Base-by-base conservation (phyloP, 805 yeast species). In the Metschnikowia cerradonensis region DNA sequence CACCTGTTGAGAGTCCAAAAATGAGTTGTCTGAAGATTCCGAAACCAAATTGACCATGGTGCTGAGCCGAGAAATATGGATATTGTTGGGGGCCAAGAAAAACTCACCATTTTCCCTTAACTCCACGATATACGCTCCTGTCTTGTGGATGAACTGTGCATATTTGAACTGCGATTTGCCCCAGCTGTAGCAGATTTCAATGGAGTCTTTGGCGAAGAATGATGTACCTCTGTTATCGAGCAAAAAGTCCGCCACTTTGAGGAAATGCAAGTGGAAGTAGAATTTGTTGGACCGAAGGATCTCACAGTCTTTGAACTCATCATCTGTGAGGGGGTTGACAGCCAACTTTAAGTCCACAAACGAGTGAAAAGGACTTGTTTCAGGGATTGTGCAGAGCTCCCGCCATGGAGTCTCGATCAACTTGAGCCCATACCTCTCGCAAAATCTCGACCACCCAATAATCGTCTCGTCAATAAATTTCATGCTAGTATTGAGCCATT, bases 401-500 rank as follows among this genome's bases (percentile, higher is more conserved):
- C 81, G 81, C 86, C 96, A 88, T 0, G 99, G 98, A 0, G 91
- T 85, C 61, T 92, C 97, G 17, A 91, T 94, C 40, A 76, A 60
- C 48, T 70, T 73, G 53, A 94, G 74, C 0, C 97, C 97, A 61
- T 88, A 89, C 49, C 95, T 67, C 52, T 90, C 96, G 59, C 96
- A 89, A 44, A 85, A 73, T 50, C 96, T 77, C 0, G 90, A 80
- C 88, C 97, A 86, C 44, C 81, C 78, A 41, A 77, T 82, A 40
- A 90, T 75, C 11, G 87, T 73, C 56, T 90, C 96, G 52, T 90
- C 97, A 40, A 70, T 65, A 48, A 70, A 68, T 62, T 87, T 88
- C 2, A 96, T 86, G 0, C 98, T 90, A 0, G 96, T 83, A 53
- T 87, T 89, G 32, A 92, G 70, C 99, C 99, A 94, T 64, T 94